These are phyloP conservation scores for Pseudisothecium myosuroides DNA, from an alignment of 225 moss, liverwort and hornwort species.

Conservation along the genomic window DNA sequence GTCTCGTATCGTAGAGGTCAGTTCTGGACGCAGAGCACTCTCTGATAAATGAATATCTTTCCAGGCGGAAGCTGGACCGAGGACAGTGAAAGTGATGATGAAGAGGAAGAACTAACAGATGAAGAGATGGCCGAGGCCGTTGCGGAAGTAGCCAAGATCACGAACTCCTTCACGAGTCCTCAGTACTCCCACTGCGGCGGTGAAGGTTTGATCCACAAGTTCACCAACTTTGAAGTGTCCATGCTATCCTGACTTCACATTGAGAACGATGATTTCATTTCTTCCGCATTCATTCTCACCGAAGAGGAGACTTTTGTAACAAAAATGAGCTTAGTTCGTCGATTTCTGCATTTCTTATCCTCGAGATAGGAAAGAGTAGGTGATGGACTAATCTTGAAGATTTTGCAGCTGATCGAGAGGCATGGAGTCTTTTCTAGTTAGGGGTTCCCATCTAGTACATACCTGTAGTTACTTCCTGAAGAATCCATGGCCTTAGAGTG, in stretches of 20 bases:
- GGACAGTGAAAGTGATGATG: slow-evolving; percentile 40
- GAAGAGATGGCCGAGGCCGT: slow-evolving; percentile 47
- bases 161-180: slow-evolving; percentile 1
- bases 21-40: not conserved
- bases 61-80: slow-evolving; percentile 46
- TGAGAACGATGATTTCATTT: not conserved
- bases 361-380: not conserved
- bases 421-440: not conserved
- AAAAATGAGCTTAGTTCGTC: slow-evolving; percentile 2
- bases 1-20: not conserved
- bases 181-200: slow-evolving; percentile 13
- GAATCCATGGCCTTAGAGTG: slow-evolving; percentile 12
- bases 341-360: not conserved
- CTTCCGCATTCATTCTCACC: not conserved
- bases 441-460: slow-evolving; percentile 1
- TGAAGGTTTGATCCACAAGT: slow-evolving; percentile 21
- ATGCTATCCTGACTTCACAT: slow-evolving; percentile 18
- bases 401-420: slow-evolving; percentile 5
- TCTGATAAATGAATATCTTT: not conserved
- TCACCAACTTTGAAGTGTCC: slow-evolving; percentile 30
- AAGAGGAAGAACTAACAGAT: slow-evolving; percentile 29
- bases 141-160: slow-evolving; percentile 25
- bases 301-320: not conserved
- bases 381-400: not conserved
- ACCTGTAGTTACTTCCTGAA: slow-evolving; percentile 14